These are phyloP conservation scores for Boletus coccyginus DNA, from an alignment of 768 basidiomycete species.

Conservation along the genomic window DNA sequence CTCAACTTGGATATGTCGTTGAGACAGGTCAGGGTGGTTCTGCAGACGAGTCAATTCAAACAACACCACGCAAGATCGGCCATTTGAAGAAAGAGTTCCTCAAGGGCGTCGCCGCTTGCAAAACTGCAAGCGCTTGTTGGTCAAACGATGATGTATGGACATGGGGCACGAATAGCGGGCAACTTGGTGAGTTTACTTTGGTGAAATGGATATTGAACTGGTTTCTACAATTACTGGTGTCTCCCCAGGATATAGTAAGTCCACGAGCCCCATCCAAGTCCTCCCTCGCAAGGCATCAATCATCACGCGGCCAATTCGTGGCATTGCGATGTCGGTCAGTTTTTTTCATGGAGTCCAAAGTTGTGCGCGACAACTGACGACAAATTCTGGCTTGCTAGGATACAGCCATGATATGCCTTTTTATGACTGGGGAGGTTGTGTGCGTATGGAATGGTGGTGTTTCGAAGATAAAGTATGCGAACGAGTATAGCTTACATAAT, in stretches of 20 bases:
- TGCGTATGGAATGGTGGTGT: constrained; percentile 77
- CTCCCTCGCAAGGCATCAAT: constrained; percentile 80
- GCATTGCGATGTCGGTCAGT: constrained; percentile 72
- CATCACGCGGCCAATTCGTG: constrained; percentile 64
- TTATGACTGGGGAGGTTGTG: constrained; percentile 77
- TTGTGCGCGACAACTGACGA: neutral
- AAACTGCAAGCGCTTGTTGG: constrained; percentile 88
- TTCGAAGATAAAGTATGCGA: constrained; percentile 67
- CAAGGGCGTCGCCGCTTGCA: constrained; percentile 81
- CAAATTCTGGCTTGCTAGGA: constrained; percentile 50
- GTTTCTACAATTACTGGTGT: neutral
- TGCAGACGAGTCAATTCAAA: constrained; percentile 73
- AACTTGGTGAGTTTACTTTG: constrained; percentile 58
- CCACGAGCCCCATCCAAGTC: constrained; percentile 69
- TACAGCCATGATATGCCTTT: constrained; percentile 75
- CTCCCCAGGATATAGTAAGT: constrained; percentile 68
- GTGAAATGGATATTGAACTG: neutral
- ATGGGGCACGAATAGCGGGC: constrained; percentile 94
- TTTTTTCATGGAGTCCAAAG: neutral
- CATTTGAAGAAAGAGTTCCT: constrained; percentile 77
- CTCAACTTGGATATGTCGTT: constrained; percentile 83
- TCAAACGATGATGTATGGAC: constrained; percentile 70
- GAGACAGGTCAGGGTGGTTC: constrained; percentile 49
- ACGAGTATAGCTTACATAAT: neutral
- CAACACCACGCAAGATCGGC: constrained; percentile 72